phyloP scores from a whole-genome alignment of 1,284 basidiomycete species.

The Boletellus dicymbophilus region DNA sequence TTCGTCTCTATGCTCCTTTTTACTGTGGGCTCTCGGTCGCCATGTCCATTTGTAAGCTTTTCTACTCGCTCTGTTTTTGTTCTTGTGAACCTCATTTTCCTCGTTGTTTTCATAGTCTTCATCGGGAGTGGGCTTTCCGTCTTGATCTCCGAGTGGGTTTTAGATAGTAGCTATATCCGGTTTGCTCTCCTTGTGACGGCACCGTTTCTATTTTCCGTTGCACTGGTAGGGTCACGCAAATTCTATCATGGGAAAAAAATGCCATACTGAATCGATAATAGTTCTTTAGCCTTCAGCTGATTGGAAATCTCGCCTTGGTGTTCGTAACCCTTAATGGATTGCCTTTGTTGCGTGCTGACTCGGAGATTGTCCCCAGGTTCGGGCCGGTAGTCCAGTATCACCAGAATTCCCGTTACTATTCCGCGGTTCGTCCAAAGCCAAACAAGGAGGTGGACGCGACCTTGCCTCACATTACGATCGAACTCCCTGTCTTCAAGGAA shows the following conservation, averaged over 20 bases:
- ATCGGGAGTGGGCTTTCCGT: conserved; percentile 55
- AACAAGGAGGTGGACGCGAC: conserved; percentile 60
- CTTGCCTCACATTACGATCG: conserved; percentile 74
- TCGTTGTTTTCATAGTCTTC: conserved; percentile 50
- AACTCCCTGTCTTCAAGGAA: conserved; percentile 84
- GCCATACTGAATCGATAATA: conserved; percentile 24
- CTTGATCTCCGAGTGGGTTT: conserved; percentile 65
- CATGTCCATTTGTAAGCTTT: conserved; percentile 54
- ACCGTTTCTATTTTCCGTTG: conserved; percentile 75
- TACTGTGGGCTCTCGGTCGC: conserved; percentile 75
- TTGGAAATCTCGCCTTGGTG: conserved; percentile 57
- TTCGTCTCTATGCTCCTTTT: conserved; percentile 76
- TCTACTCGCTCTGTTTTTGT: conserved; percentile 33
- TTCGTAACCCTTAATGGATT: conserved; percentile 3
- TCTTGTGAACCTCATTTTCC: conserved; percentile 2
- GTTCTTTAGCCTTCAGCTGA: conserved; percentile 66
- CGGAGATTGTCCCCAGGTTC: conserved; percentile 40
- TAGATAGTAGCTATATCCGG: conserved; percentile 65
- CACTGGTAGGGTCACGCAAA: conserved; percentile 51
- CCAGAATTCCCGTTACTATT: conserved; percentile 74
- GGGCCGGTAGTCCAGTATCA: conserved; percentile 78
- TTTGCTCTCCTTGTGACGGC: conserved; percentile 66
- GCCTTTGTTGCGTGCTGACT: background rate
- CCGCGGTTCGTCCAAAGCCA: conserved; percentile 55
- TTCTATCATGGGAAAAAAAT: background rate